Evolutionary conservation across 2,329 filamentous ascomycete species (phyloP).

Genomic region (Verticillium dahliae): DNA sequence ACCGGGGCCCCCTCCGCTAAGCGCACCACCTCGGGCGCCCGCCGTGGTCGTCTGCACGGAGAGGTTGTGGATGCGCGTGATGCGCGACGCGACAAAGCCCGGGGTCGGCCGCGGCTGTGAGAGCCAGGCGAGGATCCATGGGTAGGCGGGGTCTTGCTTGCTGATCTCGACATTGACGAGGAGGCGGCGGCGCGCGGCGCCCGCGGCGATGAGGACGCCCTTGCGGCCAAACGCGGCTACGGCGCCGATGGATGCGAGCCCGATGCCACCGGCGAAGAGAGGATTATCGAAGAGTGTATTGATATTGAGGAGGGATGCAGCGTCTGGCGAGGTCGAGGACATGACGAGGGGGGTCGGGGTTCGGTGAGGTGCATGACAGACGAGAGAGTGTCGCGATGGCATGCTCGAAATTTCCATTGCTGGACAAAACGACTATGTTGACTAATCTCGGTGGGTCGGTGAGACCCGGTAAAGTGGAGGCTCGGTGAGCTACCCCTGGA

Average conservation of each 20-base stretch:
- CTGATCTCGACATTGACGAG: slow-evolving; percentile 95
- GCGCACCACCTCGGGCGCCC: slow-evolving; percentile 50
- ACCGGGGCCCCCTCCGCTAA: slow-evolving; percentile 54
- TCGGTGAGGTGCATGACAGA: not conserved
- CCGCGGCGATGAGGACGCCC: slow-evolving; percentile 64
- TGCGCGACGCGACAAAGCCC: slow-evolving; percentile 51
- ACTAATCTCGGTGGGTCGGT: not conserved
- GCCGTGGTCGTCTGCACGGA: slow-evolving; percentile 48
- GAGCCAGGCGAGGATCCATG: slow-evolving; percentile 93
- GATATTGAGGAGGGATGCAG: slow-evolving; percentile 35
- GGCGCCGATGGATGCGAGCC: slow-evolving; percentile 82
- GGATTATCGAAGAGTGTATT: slow-evolving; percentile 58
- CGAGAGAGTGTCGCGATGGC: not conserved
- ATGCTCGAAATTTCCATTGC: not conserved
- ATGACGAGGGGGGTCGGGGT: not conserved
- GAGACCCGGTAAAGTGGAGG: not conserved
- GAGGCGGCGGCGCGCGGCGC: slow-evolving; percentile 73
- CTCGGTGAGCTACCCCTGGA: no score
- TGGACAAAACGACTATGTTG: not conserved
- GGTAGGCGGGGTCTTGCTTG: slow-evolving; percentile 86
- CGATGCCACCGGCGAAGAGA: slow-evolving; percentile 68
- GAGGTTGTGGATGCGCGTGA: slow-evolving; percentile 55
- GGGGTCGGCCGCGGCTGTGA: slow-evolving; percentile 64
- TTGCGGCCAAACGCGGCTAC: slow-evolving; percentile 74
- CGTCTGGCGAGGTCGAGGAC: not conserved